Evolutionary conservation across 495 filamentous ascomycete species (phyloP).

Genomic region (Chaetomidium leptoderma): DNA sequence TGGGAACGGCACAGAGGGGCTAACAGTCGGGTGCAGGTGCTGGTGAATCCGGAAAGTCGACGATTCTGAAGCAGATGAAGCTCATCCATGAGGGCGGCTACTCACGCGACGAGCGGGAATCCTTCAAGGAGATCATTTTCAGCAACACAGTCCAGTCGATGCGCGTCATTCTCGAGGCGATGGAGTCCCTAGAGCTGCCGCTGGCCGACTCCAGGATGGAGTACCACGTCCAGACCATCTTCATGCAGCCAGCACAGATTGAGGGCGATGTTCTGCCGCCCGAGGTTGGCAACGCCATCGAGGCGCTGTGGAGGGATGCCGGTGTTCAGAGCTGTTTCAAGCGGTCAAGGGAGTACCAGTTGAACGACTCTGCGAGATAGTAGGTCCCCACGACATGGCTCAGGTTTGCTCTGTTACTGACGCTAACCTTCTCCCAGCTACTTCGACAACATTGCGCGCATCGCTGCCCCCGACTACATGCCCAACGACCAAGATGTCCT

Average conservation of each 20-base stretch:
- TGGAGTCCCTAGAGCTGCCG: conserved; percentile 88
- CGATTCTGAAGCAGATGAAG: conserved; percentile 99
- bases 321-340: conserved; percentile 96
- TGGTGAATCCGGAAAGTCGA: conserved; percentile 99
- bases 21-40: conserved; percentile 60
- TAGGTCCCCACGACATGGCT: conserved; percentile 48
- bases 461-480: conserved; percentile 88
- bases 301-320: conserved; percentile 86
- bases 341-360: conserved; percentile 90
- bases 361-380: conserved; percentile 99
- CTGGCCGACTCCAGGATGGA: conserved; percentile 82
- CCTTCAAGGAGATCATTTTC: conserved; percentile 96
- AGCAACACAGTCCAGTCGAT: conserved; percentile 96
- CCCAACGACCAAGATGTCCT: conserved; percentile 98
- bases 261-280: conserved; percentile 91
- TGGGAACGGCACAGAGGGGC: background rate
- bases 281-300: conserved; percentile 91
- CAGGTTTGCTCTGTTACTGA: background rate
- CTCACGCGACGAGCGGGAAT: conserved; percentile 72
- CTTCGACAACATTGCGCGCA: conserved; percentile 92
- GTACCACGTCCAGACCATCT: conserved; percentile 92
- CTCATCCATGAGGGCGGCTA: conserved; percentile 80
- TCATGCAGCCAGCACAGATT: conserved; percentile 93
- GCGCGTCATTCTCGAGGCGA: conserved; percentile 93
- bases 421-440: conserved; percentile 56